These are phyloP conservation scores for Xylariaceae sp. DNA, from an alignment of 2,329 filamentous ascomycete species.

Conservation along the genomic window DNA sequence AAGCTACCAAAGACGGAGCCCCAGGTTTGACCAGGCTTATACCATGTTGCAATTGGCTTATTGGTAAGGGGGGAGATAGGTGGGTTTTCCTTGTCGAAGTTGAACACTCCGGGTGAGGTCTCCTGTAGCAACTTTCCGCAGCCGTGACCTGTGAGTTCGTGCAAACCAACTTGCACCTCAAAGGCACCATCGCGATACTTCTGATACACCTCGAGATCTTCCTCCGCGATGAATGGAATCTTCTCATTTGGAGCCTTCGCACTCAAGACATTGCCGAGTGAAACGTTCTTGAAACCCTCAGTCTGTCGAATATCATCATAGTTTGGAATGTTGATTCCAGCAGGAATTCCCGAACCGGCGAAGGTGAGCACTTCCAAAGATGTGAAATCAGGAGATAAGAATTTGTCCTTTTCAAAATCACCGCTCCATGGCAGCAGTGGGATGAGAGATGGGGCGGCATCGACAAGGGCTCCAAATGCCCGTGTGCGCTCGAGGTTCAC, in stretches of 20 bases:
- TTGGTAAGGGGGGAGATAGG: constrained; percentile 74
- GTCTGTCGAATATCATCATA: constrained; percentile 58
- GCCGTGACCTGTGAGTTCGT: constrained; percentile 81
- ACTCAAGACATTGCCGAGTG: constrained; percentile 84
- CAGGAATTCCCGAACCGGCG: constrained; percentile 60
- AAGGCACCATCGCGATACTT: constrained; percentile 83
- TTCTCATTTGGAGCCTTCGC: constrained; percentile 90
- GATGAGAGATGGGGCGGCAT: constrained; percentile 75
- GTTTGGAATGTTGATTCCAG: constrained; percentile 57
- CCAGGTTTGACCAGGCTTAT: constrained; percentile 95
- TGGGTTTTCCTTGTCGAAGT: constrained; percentile 79
- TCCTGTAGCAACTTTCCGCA: constrained; percentile 93
- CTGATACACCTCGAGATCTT: constrained; percentile 72
- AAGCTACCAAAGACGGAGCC: constrained; percentile 84
- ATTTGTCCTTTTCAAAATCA: constrained; percentile 94
- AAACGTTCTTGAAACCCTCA: constrained; percentile 89
- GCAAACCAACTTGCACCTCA: constrained; percentile 91
- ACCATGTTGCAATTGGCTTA: constrained; percentile 78
- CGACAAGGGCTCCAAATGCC: constrained; percentile 80
- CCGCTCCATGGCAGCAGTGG: constrained; percentile 81
- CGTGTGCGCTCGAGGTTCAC: constrained; percentile 87
- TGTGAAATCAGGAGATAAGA: constrained; percentile 92
- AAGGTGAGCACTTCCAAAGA: constrained; percentile 89
- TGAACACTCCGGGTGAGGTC: constrained; percentile 73
- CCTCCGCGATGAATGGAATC: constrained; percentile 79